Conservation (phyloP, 1,284 basidiomycete genomes). For the Peniophora sp. region DNA sequence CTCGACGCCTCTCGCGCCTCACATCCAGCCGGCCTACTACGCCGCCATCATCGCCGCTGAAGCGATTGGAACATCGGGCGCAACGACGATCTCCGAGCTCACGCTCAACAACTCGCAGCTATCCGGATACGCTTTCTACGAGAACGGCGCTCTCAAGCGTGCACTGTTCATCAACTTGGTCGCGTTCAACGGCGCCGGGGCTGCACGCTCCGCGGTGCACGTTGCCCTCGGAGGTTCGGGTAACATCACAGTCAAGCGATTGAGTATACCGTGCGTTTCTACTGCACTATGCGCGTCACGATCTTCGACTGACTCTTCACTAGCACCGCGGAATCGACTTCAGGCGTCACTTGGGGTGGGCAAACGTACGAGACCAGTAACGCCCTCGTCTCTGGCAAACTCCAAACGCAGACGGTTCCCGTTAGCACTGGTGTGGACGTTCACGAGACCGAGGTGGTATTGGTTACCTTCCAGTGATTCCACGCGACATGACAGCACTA, state of each 20-base stretch:
- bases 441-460: conserved; percentile 45
- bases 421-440: conserved; percentile 41
- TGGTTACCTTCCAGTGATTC: conserved; percentile 27
- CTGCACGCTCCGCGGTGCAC: conserved; percentile 31
- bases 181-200: conserved; percentile 28
- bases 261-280: conserved; percentile 33
- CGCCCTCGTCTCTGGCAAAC: conserved; percentile 34
- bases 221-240: conserved; percentile 32
- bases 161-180: conserved; percentile 51
- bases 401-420: conserved; percentile 26
- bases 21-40: conserved; percentile 57
- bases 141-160: conserved; percentile 33
- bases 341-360: conserved; percentile 54
- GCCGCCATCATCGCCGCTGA: conserved; percentile 43
- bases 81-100: conserved; percentile 43
- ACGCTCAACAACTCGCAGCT: conserved; percentile 38
- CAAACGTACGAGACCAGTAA: conserved; percentile 55
- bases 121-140: conserved; percentile 58
- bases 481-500: too few species aligned
- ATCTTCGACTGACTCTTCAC: conserved; percentile 10
- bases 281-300: too few species aligned
- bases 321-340: conserved; percentile 48
- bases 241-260: conserved; percentile 32
- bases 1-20: conserved; percentile 37
- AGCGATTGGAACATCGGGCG: conserved; percentile 30